Evolutionary conservation across 1,284 basidiomycete genomes (phyloP), one percentile per base, ranked within the genome.

Genomic region (Leucocoprinus gongylophorus): DNA sequence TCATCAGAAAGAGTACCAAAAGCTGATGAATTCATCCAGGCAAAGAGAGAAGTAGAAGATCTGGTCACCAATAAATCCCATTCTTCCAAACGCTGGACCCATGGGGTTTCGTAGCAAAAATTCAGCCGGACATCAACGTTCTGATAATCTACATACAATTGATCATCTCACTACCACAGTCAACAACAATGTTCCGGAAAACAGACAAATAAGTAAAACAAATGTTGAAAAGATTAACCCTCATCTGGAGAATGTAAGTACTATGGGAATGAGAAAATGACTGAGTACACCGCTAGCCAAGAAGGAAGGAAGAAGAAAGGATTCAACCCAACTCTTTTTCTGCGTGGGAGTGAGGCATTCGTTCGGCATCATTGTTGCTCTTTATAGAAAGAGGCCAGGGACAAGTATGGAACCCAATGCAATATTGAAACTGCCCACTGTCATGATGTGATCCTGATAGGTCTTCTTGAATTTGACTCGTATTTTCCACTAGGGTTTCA

Each of bases 361-460:
- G 41, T 43, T 10, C 32, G 15, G 32, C 8, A 10, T 3, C 28
- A 18, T 12, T 48, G 30, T 32, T 40, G 2, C 5, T 15, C 42
- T 18, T 35, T n/a, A 33, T 32, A 8, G 50, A n/a, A 8, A 35
- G n/a, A 9, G 51, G 46, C 40, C 37, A 48, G 23, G 46, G 37
- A 37, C 39, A 52, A 5, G 32, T 38, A 48, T 52, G 46, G 6
- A 52, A 45, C 9, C 51, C 51, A 48, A 52, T 35, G 37, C 51
- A 43, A 21, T 48, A 52, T 10, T 52, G 29, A 28, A 28, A 23
- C 15, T 41, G 12, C 8, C 33, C 40, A 28, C 40, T 38, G 10
- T 40, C 37, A n/a, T 8, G 12, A 32, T 40, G 43, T 15, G 15
- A 9, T 5, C 12, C 44, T 33, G n/a, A 18, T 5, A 33, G 18